phyloP scores from a whole-genome alignment of 2,329 filamentous ascomycete species.

The Epicoccum sorghinum region DNA sequence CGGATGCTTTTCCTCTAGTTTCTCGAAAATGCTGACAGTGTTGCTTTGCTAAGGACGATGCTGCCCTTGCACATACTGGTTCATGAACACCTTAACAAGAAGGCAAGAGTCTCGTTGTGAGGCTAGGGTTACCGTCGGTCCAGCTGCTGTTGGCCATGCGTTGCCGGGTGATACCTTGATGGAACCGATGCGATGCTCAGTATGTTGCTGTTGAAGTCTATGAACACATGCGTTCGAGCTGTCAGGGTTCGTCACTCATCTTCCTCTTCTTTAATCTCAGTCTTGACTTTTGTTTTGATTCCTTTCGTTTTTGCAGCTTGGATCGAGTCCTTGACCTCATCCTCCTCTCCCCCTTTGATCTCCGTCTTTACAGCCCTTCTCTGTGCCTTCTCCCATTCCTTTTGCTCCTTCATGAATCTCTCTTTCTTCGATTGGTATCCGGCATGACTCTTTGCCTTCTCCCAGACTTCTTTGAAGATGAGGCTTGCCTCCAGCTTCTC shows the following conservation, averaged over 20 bases:
- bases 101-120: too few relatives aligned
- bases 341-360: conserved; percentile 3
- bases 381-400: conserved; percentile 47
- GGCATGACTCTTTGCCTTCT: conserved; percentile 53
- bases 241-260: neutral
- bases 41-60: too few relatives aligned
- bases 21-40: too few relatives aligned
- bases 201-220: too few relatives aligned
- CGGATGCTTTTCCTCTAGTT: neutral
- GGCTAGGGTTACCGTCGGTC: too few relatives aligned
- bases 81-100: too few relatives aligned
- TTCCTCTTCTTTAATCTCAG: neutral
- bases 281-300: neutral
- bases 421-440: conserved; percentile 55
- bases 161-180: neutral
- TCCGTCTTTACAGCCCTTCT: conserved; percentile 15
- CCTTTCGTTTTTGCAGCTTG: too few relatives aligned
- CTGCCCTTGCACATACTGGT: too few relatives aligned
- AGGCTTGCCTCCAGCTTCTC: conserved; percentile 59
- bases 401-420: conserved; percentile 56
- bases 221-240: too few relatives aligned
- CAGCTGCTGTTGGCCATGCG: too few relatives aligned
- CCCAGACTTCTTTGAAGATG: conserved; percentile 59
- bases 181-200: neutral
- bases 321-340: neutral